phyloP scores from a whole-genome alignment of 768 basidiomycete genomes.

The Galerina marginata region DNA sequence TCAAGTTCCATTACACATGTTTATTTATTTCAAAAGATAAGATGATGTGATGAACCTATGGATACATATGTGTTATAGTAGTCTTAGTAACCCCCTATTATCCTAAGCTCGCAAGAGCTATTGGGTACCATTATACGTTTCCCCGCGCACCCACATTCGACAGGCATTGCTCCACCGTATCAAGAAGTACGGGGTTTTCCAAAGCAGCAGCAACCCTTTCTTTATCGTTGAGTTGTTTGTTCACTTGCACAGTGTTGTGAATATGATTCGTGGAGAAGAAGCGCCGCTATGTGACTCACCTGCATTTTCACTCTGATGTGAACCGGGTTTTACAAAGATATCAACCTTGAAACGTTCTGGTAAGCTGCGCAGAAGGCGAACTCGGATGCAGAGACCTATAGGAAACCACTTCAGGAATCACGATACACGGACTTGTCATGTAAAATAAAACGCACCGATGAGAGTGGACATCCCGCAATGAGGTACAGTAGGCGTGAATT shows the following conservation, averaged over 20 bases:
- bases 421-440: neutral
- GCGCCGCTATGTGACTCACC: slow-evolving; percentile 49
- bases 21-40: too few species aligned
- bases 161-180: slow-evolving; percentile 80
- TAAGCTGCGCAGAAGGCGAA: slow-evolving; percentile 86
- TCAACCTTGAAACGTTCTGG: slow-evolving; percentile 95
- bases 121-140: slow-evolving; percentile 10
- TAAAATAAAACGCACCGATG: slow-evolving; percentile 65
- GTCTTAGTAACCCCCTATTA: neutral
- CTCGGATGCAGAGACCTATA: slow-evolving; percentile 92
- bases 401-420: slow-evolving; percentile 1
- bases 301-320: slow-evolving; percentile 93
- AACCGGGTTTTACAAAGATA: slow-evolving; percentile 90
- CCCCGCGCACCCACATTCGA: slow-evolving; percentile 35
- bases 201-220: slow-evolving; percentile 97
- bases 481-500: slow-evolving; percentile 97
- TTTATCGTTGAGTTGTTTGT: slow-evolving; percentile 99
- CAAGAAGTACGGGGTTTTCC: slow-evolving; percentile 86
- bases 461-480: slow-evolving; percentile 98
- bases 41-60: slow-evolving; percentile 9
- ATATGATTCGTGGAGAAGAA: neutral
- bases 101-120: slow-evolving; percentile 1
- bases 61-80: slow-evolving; percentile 12
- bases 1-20: too few species aligned
- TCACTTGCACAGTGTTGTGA: slow-evolving; percentile 61